Conservation (phyloP, 257 asterid species). For the Agastache rugosa region DNA sequence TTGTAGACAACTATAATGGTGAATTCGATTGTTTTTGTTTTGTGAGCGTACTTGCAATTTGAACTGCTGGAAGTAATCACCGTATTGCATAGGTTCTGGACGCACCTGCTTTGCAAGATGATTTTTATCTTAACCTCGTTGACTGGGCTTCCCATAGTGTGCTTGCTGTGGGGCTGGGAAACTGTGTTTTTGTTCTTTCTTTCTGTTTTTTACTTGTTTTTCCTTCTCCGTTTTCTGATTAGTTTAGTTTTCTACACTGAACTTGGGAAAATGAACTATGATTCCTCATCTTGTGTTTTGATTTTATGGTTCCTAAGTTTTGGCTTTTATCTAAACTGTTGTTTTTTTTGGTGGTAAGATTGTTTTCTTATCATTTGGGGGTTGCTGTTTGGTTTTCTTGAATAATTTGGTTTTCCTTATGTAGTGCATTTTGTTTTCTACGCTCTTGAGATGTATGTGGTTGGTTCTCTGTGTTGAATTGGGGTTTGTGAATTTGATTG, state of each 20-base stretch:
- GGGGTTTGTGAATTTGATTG: not conserved
- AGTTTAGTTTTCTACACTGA: not conserved
- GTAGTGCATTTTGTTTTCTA: not conserved
- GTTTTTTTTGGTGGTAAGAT: constrained; percentile 24
- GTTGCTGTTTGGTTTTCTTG: not conserved
- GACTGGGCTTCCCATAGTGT: no score
- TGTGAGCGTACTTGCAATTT: not conserved
- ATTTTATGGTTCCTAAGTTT: constrained; percentile 22
- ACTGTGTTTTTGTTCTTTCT: no score
- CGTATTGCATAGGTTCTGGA: constrained; percentile 69
- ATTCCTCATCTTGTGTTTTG: not conserved
- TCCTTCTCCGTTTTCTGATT: not conserved
- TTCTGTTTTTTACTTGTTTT: no score
- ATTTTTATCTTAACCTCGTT: constrained; percentile 91
- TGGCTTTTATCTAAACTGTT: not conserved
- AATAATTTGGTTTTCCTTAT: not conserved
- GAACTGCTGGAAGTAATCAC: constrained; percentile 16
- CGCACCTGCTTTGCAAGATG: constrained; percentile 95
- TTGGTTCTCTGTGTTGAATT: constrained; percentile 22
- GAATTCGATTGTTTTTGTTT: constrained; percentile 9
- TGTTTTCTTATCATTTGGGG: not conserved
- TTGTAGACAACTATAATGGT: not conserved
- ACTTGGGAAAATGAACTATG: not conserved
- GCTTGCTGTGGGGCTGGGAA: no score
- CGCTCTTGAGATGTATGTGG: not conserved